Evolutionary conservation across 331 rosid genomes (phyloP).

Genomic region (Malus hybrid): DNA sequence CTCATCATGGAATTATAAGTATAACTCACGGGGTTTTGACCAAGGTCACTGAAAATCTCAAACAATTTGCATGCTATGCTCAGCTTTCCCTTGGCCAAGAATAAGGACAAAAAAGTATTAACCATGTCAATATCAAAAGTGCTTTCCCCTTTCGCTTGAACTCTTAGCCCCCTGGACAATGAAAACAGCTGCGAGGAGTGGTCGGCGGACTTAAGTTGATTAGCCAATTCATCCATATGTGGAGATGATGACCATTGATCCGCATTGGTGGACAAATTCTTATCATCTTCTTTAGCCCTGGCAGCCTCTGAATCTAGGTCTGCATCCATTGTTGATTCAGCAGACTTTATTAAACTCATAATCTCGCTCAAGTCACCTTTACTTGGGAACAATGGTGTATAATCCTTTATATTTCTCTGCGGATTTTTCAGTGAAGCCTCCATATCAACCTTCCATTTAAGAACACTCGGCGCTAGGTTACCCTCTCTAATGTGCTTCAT

Average conservation of each 20-base stretch:
- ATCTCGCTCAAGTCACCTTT: conserved; percentile 53
- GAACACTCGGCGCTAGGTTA: conserved; percentile 52
- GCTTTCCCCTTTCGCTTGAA: conserved; percentile 40
- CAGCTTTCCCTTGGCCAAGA: conserved; percentile 81
- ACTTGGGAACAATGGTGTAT: conserved; percentile 49
- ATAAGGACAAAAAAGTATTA: conserved; percentile 74
- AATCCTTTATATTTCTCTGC: conserved; percentile 42
- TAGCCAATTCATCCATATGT: conserved; percentile 65
- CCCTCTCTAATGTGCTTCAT: conserved; percentile 74
- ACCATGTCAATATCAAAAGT: conserved; percentile 80
- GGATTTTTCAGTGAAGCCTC: too few species aligned
- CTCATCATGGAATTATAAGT: conserved; percentile 83
- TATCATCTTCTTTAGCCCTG: conserved; percentile 19
- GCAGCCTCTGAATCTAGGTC: conserved; percentile 8
- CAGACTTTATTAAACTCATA: conserved; percentile 33
- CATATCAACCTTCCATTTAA: background rate
- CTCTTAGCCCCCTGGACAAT: conserved; percentile 46
- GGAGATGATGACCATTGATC: conserved; percentile 85
- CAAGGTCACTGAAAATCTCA: conserved; percentile 73
- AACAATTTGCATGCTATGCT: conserved; percentile 82
- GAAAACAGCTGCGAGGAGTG: conserved; percentile 35
- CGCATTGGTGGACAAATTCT: background rate
- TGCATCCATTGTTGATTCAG: conserved; percentile 8
- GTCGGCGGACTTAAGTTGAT: conserved; percentile 28
- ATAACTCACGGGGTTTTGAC: conserved; percentile 58